phyloP scores from a whole-genome alignment of 1,284 basidiomycete species.

The Ceratobasidium papillatum region DNA sequence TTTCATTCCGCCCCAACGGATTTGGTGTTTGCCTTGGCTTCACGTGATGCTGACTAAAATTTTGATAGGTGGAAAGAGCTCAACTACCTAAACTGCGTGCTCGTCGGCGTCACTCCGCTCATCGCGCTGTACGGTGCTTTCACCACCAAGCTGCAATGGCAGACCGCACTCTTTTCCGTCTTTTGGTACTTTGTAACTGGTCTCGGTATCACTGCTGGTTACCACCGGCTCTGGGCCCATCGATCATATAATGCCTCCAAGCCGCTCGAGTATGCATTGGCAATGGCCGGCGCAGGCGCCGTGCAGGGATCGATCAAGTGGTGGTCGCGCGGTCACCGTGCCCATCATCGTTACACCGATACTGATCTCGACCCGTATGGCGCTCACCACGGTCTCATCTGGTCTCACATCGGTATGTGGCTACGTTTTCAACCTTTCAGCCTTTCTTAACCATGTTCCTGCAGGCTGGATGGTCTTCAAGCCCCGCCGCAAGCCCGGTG shows the following conservation, averaged over 20 bases:
- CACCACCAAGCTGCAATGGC: constrained; percentile 66
- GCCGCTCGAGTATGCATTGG: constrained; percentile 80
- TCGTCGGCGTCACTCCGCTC: constrained; percentile 76
- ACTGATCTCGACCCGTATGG: constrained; percentile 94
- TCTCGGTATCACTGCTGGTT: constrained; percentile 76
- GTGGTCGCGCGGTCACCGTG: constrained; percentile 93
- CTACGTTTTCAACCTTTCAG: neutral
- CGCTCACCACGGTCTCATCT: constrained; percentile 81
- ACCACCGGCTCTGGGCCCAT: constrained; percentile 93
- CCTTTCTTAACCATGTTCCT: neutral
- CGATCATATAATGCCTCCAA: constrained; percentile 85
- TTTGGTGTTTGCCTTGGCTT: neutral
- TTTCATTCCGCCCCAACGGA: constrained; percentile 49
- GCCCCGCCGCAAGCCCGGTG: constrained; percentile 85
- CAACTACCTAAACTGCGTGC: constrained; percentile 77
- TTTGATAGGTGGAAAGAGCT: constrained; percentile 61
- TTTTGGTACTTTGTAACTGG: constrained; percentile 89
- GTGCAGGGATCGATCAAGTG: constrained; percentile 91
- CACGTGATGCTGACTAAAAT: constrained; percentile 19
- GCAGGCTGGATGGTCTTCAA: constrained; percentile 91
- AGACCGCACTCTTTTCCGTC: constrained; percentile 76
- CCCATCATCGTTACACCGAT: constrained; percentile 94
- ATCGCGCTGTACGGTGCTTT: constrained; percentile 74
- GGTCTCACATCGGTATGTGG: constrained; percentile 69
- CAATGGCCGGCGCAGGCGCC: constrained; percentile 81